Base-by-base conservation (phyloP, 2,329 filamentous ascomycete species). In the Neofusicoccum parvum region DNA sequence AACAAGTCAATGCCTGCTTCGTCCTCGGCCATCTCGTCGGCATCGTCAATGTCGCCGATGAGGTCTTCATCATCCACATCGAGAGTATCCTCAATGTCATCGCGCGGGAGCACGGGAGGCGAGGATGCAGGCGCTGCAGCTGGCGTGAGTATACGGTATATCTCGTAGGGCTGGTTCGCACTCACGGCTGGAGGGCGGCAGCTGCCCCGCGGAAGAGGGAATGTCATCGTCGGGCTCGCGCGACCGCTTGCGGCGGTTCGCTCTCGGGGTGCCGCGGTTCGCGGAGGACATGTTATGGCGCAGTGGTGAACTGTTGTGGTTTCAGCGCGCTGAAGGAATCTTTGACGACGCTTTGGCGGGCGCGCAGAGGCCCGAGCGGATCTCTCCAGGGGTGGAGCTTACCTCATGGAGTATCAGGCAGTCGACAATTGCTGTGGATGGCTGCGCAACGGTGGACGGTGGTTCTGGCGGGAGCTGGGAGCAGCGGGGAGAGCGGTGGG, bases 221-320 rank as follows among this genome's bases (percentile, higher is more conserved):
- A 83, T 74, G 62, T 87, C 86, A 72, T 88, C 85, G 70, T 90
- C 88, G 66, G 85, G 84, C 71, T 90, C 88, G 79, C 88, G 84
- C 41, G 84, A 82, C 72, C 89, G 85, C 78, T 91, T 91, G 67
- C 87, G 83, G 68, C 83, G 80, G 69, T 80, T 84, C 68, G 80
- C 72, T 62, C 80, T 80, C 17, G 80, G 79, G 65, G 85, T 77
- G 62, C 92, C 92, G 71, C 92, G 88, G 80, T 96, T 97, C 72
- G 89, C 92, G 69, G 93, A 94, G 67, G 90, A 88, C 83, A 91
- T 90, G 80, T 89, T 92, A 71, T 88, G 85, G 78, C 90, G 89
- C 67, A 96, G 85, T 76, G 94, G 93, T 77, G 92, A 96, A 83
- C 92, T 96, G 75, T 45, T 23, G 5, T 23, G 48, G 36, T 17